phyloP scores from a whole-genome alignment of 1,139 yeast species.

The Scheffersomyces segobiensis region DNA sequence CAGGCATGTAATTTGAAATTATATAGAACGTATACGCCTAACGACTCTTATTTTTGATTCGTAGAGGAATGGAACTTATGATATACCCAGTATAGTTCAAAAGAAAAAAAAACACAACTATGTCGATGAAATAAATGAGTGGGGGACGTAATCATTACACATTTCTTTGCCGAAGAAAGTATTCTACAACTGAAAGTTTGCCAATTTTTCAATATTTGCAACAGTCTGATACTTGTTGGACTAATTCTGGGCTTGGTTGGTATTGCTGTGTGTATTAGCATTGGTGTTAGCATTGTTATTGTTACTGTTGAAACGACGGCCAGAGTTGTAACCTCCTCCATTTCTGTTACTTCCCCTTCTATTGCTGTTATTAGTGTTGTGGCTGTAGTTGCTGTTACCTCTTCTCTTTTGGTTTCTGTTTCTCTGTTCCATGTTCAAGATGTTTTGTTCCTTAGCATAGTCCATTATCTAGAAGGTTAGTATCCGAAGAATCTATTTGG shows the following conservation, averaged over 20 bases:
- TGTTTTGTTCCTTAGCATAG: conserved; percentile 70
- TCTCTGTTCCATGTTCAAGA: conserved; percentile 55
- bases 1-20: neutral
- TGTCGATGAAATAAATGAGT: neutral
- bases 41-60: neutral
- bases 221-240: neutral
- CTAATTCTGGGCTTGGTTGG: conserved; percentile 3
- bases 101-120: neutral
- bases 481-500: conserved; percentile 3
- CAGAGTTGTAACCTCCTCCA: conserved; percentile 11
- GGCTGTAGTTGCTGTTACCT: conserved; percentile 16
- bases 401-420: conserved; percentile 50
- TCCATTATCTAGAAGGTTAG: conserved; percentile 69
- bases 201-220: neutral
- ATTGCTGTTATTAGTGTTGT: conserved; percentile 8
- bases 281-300: conserved; percentile 1
- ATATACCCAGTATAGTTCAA: neutral
- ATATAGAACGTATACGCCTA: neutral
- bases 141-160: neutral
- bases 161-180: neutral
- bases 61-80: neutral
- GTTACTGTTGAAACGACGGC: conserved; percentile 10
- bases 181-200: neutral
- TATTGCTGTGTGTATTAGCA: conserved; percentile 1
- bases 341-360: conserved; percentile 8